Conservation (phyloP, 441 rosid genomes). For the Erodium moschatum region DNA sequence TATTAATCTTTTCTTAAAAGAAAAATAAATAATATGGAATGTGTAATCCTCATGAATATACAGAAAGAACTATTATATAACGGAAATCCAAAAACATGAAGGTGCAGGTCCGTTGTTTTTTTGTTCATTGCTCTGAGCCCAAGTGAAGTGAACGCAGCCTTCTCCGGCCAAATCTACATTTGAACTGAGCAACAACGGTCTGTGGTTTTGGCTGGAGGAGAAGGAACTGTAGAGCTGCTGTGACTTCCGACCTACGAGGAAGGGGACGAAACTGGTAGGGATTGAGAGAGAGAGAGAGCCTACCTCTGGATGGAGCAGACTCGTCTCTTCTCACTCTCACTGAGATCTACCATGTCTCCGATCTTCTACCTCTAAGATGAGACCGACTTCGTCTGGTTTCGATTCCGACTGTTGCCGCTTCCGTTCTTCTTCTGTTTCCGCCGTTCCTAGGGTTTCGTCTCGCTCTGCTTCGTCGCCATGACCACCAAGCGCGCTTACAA, state of each 20-base stretch:
- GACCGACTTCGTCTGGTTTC: neutral
- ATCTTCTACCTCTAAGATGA: conserved; percentile 1
- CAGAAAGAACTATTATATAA: neutral
- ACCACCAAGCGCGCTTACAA: conserved; percentile 98
- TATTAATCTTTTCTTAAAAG: neutral
- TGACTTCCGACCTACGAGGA: neutral
- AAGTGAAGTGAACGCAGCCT: neutral
- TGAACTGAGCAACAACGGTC: neutral
- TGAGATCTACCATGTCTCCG: conserved; percentile 6
- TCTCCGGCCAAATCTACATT: neutral
- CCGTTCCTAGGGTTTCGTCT: conserved; percentile 28
- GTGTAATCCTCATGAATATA: neutral
- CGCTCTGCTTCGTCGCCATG: conserved; percentile 38
- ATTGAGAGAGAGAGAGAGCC: neutral
- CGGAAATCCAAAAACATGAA: no score
- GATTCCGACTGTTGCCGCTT: neutral
- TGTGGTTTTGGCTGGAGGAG: neutral
- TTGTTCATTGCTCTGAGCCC: no score
- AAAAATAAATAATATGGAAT: neutral
- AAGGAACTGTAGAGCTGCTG: neutral
- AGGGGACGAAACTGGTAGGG: no score
- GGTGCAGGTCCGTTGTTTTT: no score
- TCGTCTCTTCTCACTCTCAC: neutral
- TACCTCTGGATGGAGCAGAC: neutral
- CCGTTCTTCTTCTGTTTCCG: neutral